These are phyloP conservation scores for Hanseniaspora meyeri DNA, from an alignment of 805 yeast species.

Conservation along the genomic window DNA sequence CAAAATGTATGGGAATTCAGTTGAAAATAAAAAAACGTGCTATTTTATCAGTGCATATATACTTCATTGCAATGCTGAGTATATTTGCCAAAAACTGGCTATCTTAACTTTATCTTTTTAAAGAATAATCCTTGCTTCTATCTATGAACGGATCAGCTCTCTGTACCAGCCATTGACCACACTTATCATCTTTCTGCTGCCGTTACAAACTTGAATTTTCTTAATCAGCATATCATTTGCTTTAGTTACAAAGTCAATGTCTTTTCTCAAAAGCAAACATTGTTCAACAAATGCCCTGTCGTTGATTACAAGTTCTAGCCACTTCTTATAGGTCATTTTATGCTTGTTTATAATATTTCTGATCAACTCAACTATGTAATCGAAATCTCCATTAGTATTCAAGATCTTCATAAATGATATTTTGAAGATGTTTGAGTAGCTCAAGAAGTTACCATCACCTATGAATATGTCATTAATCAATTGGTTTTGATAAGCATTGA, in stretches of 20 bases:
- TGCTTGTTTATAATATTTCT: constrained; percentile 39
- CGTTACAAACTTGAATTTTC: constrained; percentile 51
- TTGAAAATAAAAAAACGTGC: too few relatives aligned
- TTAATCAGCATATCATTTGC: constrained; percentile 34
- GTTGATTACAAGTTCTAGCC: constrained; percentile 35
- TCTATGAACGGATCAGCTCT: constrained; percentile 17
- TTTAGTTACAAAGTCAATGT: constrained; percentile 13
- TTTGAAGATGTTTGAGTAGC: constrained; percentile 26
- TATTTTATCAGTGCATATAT: too few relatives aligned
- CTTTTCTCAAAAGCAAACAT: background rate
- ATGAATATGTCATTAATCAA: constrained; percentile 23
- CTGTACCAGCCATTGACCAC: constrained; percentile 56
- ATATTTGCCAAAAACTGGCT: background rate
- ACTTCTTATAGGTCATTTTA: constrained; percentile 36
- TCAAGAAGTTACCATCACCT: constrained; percentile 21
- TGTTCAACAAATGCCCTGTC: constrained; percentile 21
- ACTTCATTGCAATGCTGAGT: background rate
- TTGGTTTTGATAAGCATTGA: constrained; percentile 33
- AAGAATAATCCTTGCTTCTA: too few relatives aligned
- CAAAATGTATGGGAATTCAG: too few relatives aligned
- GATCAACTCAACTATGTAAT: constrained; percentile 39
- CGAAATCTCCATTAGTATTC: constrained; percentile 51
- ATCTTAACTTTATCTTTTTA: too few relatives aligned
- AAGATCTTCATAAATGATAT: constrained; percentile 34
- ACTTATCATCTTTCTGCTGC: constrained; percentile 48